Conservation (phyloP, 768 basidiomycete species). For the Pleurotus salmoneostramineus region DNA sequence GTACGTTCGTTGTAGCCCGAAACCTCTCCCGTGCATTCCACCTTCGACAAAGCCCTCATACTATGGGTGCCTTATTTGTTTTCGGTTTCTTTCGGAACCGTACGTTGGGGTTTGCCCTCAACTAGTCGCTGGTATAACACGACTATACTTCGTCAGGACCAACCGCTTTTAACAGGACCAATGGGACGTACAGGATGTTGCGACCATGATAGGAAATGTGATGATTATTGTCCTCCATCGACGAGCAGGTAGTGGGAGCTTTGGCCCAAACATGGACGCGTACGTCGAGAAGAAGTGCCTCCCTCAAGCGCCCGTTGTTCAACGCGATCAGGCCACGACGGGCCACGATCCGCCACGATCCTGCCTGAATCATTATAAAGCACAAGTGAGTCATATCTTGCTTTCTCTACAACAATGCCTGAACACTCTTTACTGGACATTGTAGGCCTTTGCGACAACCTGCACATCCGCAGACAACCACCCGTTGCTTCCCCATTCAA, state of each 20-base stretch:
- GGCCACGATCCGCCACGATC: too few species aligned
- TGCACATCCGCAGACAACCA: constrained; percentile 31
- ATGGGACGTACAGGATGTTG: constrained; percentile 52
- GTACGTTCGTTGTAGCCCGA: constrained; percentile 2
- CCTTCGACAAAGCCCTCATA: background rate
- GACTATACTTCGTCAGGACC: constrained; percentile 30
- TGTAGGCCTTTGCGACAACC: constrained; percentile 72
- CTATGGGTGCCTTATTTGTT: background rate
- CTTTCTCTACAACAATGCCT: constrained; percentile 11
- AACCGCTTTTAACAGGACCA: background rate
- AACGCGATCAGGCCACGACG: too few species aligned
- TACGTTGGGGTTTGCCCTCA: constrained; percentile 27
- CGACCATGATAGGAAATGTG: constrained; percentile 61
- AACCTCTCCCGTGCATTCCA: constrained; percentile 4
- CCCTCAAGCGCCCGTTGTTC: too few species aligned
- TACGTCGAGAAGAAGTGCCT: too few species aligned
- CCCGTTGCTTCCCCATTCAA: constrained; percentile 24
- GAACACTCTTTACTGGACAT: constrained; percentile 52
- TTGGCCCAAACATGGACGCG: background rate
- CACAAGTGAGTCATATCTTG: background rate
- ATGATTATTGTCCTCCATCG: constrained; percentile 52
- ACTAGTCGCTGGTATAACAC: constrained; percentile 65
- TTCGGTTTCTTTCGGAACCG: constrained; percentile 26
- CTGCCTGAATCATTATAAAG: background rate
- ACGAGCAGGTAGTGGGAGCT: constrained; percentile 31